Evolutionary conservation across 331 rosid genomes (phyloP).

Genomic region (Cucumis variabilis): DNA sequence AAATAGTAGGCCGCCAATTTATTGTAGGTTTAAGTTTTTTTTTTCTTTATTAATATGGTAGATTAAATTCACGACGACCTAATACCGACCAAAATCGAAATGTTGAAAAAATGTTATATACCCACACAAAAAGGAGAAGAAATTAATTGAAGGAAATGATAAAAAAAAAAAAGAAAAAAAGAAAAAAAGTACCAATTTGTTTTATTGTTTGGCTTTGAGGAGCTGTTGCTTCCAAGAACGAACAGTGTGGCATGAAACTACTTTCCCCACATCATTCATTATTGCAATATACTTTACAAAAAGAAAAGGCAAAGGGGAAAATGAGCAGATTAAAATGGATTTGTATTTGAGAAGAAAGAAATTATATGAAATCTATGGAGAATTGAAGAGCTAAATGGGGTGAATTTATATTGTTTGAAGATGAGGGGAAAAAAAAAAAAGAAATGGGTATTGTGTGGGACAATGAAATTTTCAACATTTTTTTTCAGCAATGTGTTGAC

Average conservation of each 20-base stretch:
- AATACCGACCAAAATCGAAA: neutral
- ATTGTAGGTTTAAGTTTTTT: neutral
- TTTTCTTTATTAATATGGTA: neutral
- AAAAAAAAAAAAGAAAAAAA: no score
- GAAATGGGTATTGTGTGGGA: neutral
- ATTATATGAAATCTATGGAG: neutral
- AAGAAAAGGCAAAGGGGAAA: neutral
- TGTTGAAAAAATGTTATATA: no score
- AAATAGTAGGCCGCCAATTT: neutral
- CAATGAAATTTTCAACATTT: neutral
- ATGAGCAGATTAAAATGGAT: neutral
- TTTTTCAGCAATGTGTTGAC: neutral
- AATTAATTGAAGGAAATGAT: neutral
- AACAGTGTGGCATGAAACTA: constrained; percentile 1
- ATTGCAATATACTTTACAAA: neutral
- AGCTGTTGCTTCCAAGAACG: constrained; percentile 56
- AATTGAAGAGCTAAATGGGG: neutral
- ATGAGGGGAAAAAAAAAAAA: neutral
- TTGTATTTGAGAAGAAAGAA: neutral
- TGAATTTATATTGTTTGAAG: neutral
- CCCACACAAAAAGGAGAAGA: neutral
- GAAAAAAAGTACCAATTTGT: constrained; percentile 56
- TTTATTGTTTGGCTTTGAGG: constrained; percentile 49
- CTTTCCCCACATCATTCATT: constrained; percentile 1
- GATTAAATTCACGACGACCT: constrained; percentile 64